These are phyloP conservation scores for Primulina tabacum DNA, from an alignment of 257 asterid genomes.

Conservation along the genomic window DNA sequence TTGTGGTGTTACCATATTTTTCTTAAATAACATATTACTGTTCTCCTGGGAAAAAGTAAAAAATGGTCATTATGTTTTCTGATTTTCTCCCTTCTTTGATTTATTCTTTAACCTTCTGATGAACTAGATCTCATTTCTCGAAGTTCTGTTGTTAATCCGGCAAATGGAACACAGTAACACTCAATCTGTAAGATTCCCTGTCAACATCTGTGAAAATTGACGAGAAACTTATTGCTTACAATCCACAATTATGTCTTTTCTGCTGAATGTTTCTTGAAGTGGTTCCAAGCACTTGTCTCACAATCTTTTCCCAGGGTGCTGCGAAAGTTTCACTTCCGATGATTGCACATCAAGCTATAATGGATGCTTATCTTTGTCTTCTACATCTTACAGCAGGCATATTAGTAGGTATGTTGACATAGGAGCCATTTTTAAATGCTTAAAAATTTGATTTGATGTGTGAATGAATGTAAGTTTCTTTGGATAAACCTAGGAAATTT, in stretches of 20 bases:
- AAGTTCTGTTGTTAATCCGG: slow-evolving; percentile 85
- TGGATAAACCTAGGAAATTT: too few relatives aligned
- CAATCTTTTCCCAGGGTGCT: slow-evolving; percentile 64
- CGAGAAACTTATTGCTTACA: slow-evolving; percentile 6
- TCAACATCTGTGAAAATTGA: slow-evolving; percentile 1
- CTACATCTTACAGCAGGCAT: slow-evolving; percentile 98
- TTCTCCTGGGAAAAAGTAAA: background rate
- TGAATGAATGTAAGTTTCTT: background rate
- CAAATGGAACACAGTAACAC: slow-evolving; percentile 98
- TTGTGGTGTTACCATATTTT: slow-evolving; percentile 25
- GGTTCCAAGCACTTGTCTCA: slow-evolving; percentile 15
- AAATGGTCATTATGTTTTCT: slow-evolving; percentile 13
- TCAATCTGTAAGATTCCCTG: slow-evolving; percentile 67
- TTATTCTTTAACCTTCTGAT: slow-evolving; percentile 48
- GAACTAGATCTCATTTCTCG: slow-evolving; percentile 79
- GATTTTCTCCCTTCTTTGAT: slow-evolving; percentile 20
- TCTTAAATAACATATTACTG: slow-evolving; percentile 10
- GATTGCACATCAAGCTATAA: slow-evolving; percentile 97
- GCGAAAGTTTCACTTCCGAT: slow-evolving; percentile 93
- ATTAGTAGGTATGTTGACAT: slow-evolving; percentile 68
- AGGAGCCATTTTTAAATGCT: slow-evolving; percentile 10
- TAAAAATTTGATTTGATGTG: background rate
- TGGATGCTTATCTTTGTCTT: slow-evolving; percentile 97
- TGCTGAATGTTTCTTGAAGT: slow-evolving; percentile 4
- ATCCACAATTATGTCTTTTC: slow-evolving; percentile 2